A percentile compares a stretch with the other conserved stretches of the same genome.
phyloP scores from a whole-genome alignment of 768 basidiomycete species.

The Lentinula sp. region DNA sequence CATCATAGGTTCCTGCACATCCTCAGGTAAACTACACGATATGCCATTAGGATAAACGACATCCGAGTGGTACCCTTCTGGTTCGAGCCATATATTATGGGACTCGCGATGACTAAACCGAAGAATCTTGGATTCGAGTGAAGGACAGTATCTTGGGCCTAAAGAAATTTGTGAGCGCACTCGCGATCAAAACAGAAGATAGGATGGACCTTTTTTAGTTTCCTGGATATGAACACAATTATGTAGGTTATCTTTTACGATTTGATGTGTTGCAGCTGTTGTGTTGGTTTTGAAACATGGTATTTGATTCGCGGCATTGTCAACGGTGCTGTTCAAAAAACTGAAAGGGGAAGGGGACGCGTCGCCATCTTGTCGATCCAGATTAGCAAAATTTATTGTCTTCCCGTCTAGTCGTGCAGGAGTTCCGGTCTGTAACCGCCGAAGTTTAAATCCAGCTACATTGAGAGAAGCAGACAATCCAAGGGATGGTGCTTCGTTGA shows the following conservation, averaged over 20 bases:
- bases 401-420: conserved; percentile 71
- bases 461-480: conserved; percentile 75
- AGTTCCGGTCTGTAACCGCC: conserved; percentile 81
- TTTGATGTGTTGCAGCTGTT: conserved; percentile 62
- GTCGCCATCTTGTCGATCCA: conserved; percentile 68
- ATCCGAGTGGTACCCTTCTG: conserved; percentile 88
- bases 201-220: conserved; percentile 65
- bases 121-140: conserved; percentile 80
- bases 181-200: neutral
- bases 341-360: conserved; percentile 65
- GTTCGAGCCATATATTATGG: conserved; percentile 86
- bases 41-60: conserved; percentile 89
- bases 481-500: conserved; percentile 63
- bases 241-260: conserved; percentile 74
- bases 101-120: conserved; percentile 66
- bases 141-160: conserved; percentile 92
- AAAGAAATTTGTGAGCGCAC: neutral
- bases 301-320: conserved; percentile 74
- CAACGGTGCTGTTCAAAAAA: conserved; percentile 60
- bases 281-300: conserved; percentile 70
- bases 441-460: conserved; percentile 74
- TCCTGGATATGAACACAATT: conserved; percentile 83
- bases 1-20: conserved; percentile 78
- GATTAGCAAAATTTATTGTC: conserved; percentile 62
- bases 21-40: conserved; percentile 83